A percentile compares a stretch with the other conserved stretches of the same genome.
These are phyloP conservation scores for Scedosporium minutisporum DNA, from an alignment of 2,329 filamentous ascomycete species.

Conservation along the genomic window DNA sequence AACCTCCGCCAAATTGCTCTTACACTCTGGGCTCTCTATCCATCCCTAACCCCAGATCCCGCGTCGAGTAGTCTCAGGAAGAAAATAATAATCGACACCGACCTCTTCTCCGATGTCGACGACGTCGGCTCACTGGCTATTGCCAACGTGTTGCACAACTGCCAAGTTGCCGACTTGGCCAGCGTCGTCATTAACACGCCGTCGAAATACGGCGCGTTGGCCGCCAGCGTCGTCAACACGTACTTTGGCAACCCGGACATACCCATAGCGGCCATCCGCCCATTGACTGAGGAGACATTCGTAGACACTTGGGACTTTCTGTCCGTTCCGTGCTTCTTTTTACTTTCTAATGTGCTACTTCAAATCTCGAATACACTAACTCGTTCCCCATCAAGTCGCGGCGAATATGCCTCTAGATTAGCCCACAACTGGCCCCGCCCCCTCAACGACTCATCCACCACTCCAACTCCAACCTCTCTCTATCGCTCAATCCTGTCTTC, in stretches of 20 bases:
- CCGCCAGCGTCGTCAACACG: conserved; percentile 28
- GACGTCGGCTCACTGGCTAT: conserved; percentile 28
- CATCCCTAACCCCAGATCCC: too few species aligned
- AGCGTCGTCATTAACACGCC: conserved; percentile 31
- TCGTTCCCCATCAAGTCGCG: not conserved
- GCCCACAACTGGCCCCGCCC: not conserved
- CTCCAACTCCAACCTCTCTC: conserved; percentile 31
- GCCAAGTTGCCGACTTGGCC: conserved; percentile 24
- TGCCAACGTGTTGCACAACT: conserved; percentile 31
- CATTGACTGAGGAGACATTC: conserved; percentile 31
- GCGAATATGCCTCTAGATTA: not conserved
- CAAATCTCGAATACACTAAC: not conserved
- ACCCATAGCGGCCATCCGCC: conserved; percentile 28
- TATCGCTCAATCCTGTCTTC: conserved; percentile 33
- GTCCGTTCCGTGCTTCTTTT: conserved; percentile 19
- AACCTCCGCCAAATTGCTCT: too few species aligned
- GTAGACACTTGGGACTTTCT: conserved; percentile 29
- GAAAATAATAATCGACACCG: conserved; percentile 33
- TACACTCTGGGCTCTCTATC: too few species aligned
- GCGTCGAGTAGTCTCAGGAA: not conserved
- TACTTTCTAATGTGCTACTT: not conserved
- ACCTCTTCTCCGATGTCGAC: conserved; percentile 38
- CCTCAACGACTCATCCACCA: conserved; percentile 20
- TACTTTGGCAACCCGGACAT: conserved; percentile 27
- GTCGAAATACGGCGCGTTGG: conserved; percentile 30